Percentiles rank a stretch among this genome's conserved stretches.
phyloP scores from a whole-genome alignment of 2,329 filamentous ascomycete genomes.

The Lecanicillium sp. region DNA sequence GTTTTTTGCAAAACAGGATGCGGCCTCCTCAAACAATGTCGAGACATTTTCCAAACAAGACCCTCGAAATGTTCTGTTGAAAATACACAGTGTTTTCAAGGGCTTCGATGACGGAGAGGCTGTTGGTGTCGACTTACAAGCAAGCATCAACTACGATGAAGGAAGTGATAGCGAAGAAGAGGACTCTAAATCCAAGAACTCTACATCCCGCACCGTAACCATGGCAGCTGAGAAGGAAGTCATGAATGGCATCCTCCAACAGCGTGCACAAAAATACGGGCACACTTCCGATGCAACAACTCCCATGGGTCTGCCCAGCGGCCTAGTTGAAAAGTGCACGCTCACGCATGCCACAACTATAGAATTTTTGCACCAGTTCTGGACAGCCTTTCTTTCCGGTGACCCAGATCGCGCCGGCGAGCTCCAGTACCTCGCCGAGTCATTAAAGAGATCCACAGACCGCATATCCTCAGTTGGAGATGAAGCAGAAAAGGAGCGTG shows the following conservation, averaged over 20 bases:
- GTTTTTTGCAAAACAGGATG: conserved; percentile 62
- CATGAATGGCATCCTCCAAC: conserved; percentile 54
- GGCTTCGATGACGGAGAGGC: conserved; percentile 37
- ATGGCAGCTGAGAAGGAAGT: conserved; percentile 57
- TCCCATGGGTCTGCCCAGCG: conserved; percentile 45
- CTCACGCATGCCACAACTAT: conserved; percentile 84
- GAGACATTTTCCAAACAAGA: conserved; percentile 59
- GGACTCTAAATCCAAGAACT: conserved; percentile 41
- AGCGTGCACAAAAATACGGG: conserved; percentile 50
- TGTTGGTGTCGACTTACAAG: conserved; percentile 51
- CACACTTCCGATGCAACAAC: conserved; percentile 36
- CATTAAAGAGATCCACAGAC: conserved; percentile 65
- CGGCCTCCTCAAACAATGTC: conserved; percentile 34
- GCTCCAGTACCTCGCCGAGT: conserved; percentile 73
- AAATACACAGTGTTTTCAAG: conserved; percentile 54
- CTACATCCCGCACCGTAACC: conserved; percentile 63
- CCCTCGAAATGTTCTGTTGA: conserved; percentile 57
- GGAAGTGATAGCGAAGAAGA: conserved; percentile 62
- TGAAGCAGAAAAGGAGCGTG: conserved; percentile 68
- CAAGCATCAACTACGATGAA: conserved; percentile 59
- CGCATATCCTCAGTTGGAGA: conserved; percentile 74
- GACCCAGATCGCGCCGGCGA: conserved; percentile 74
- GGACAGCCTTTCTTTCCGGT: conserved; percentile 83
- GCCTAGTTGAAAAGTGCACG: conserved; percentile 49
- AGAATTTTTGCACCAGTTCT: conserved; percentile 97